phyloP scores from a whole-genome alignment of 805 yeast genomes.

The Hanseniaspora lachancei region DNA sequence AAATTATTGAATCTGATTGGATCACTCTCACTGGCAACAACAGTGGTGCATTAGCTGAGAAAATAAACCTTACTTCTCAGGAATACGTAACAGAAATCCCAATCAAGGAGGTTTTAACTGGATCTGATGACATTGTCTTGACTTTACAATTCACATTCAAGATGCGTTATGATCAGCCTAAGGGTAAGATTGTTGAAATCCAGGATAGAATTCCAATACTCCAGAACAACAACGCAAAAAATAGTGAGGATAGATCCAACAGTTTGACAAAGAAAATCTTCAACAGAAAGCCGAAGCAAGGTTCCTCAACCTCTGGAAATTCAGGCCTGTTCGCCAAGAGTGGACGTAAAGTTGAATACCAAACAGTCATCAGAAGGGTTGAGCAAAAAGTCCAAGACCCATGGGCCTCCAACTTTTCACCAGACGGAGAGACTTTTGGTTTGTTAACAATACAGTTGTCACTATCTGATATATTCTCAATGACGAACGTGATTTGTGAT shows the following conservation, averaged over 20 bases:
- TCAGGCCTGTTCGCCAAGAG: slow-evolving; percentile 18
- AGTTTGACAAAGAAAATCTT: slow-evolving; percentile 8
- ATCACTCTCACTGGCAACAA: slow-evolving; percentile 23
- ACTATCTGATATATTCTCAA: background rate
- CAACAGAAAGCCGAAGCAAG: background rate
- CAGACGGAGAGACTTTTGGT: slow-evolving; percentile 76
- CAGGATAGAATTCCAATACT: slow-evolving; percentile 41
- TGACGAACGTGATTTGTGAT: background rate
- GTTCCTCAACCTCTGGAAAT: background rate
- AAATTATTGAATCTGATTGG: slow-evolving; percentile 56
- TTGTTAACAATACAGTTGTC: slow-evolving; percentile 35
- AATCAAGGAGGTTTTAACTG: slow-evolving; percentile 31
- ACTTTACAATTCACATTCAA: slow-evolving; percentile 64
- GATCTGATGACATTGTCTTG: slow-evolving; percentile 27
- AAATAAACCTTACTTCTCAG: slow-evolving; percentile 30
- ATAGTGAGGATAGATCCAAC: slow-evolving; percentile 15
- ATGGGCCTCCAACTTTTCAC: slow-evolving; percentile 55
- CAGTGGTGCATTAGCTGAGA: slow-evolving; percentile 25
- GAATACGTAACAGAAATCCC: slow-evolving; percentile 58
- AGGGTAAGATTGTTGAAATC: slow-evolving; percentile 45
- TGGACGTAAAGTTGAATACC: slow-evolving; percentile 30
- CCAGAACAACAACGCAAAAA: slow-evolving; percentile 32
- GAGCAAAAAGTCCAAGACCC: slow-evolving; percentile 36
- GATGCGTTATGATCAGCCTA: slow-evolving; percentile 38
- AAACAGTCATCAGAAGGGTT: slow-evolving; percentile 33